Evolutionary conservation across 2,329 filamentous ascomycete genomes (phyloP).

Genomic region (Lachnellula hyalina): DNA sequence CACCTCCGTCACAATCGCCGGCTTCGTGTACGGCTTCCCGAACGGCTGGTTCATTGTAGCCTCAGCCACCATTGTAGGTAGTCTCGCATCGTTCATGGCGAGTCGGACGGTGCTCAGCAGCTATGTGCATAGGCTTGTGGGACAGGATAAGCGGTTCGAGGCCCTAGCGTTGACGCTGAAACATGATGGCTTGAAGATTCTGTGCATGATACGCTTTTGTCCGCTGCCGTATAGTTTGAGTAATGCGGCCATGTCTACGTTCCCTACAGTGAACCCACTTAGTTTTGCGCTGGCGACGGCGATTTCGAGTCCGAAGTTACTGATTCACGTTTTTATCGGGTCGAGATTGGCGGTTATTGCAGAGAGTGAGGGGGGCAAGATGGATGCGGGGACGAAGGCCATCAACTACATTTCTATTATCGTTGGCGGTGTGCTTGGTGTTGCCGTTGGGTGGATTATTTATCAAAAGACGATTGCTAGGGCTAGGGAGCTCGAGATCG

Average conservation of each 20-base stretch:
- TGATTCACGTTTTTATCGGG: conserved; percentile 91
- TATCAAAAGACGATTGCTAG: conserved; percentile 66
- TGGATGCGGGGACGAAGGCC: conserved; percentile 71
- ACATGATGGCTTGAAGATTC: conserved; percentile 80
- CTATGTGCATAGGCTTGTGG: conserved; percentile 77
- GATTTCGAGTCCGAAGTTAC: conserved; percentile 75
- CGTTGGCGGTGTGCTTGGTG: conserved; percentile 64
- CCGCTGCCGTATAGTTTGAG: conserved; percentile 88
- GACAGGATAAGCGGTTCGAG: conserved; percentile 79
- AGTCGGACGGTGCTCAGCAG: conserved; percentile 71
- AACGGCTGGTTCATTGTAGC: conserved; percentile 70
- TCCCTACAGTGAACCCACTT: conserved; percentile 75
- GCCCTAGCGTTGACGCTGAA: conserved; percentile 84
- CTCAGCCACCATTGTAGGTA: conserved; percentile 71
- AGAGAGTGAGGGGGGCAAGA: conserved; percentile 64
- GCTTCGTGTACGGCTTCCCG: conserved; percentile 67
- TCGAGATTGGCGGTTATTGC: conserved; percentile 74
- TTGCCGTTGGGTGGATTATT: conserved; percentile 76
- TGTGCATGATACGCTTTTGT: conserved; percentile 88
- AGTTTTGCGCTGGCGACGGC: conserved; percentile 79
- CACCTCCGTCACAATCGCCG: conserved; percentile 60
- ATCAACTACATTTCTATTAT: conserved; percentile 81
- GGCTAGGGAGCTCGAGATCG: conserved; percentile 48
- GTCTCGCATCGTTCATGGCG: conserved; percentile 71
- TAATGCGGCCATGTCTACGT: conserved; percentile 91